Evolutionary conservation across 768 basidiomycete genomes (phyloP).

Genomic region (Pluteus cervinus): DNA sequence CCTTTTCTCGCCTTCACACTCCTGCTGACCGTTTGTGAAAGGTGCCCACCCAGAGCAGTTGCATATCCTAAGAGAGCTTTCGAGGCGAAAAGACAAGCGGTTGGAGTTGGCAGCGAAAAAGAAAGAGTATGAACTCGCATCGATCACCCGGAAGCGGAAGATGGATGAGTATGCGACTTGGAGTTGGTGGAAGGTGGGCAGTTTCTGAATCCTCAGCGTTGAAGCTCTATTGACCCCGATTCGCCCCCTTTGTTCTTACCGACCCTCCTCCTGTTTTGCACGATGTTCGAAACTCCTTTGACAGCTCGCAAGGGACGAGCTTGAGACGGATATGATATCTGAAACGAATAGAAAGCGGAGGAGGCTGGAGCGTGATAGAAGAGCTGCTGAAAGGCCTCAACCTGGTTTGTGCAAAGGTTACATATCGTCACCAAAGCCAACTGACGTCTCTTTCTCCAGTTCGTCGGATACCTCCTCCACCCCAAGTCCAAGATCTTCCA

Average conservation of each 20-base stretch:
- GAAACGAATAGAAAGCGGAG: slow-evolving; percentile 85
- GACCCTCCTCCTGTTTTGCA: no score
- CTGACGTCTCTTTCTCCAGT: slow-evolving; percentile 19
- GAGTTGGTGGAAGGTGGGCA: slow-evolving; percentile 85
- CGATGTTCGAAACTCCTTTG: slow-evolving; percentile 1
- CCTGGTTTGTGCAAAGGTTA: slow-evolving; percentile 44
- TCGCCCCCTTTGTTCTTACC: no score
- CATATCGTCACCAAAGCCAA: not conserved
- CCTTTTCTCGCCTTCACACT: slow-evolving; percentile 3
- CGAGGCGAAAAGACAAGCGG: slow-evolving; percentile 73
- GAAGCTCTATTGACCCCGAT: not conserved
- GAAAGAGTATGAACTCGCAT: slow-evolving; percentile 60
- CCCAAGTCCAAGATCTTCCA: slow-evolving; percentile 37
- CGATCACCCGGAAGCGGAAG: slow-evolving; percentile 54
- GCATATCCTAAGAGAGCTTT: slow-evolving; percentile 74
- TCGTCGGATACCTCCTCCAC: slow-evolving; percentile 55
- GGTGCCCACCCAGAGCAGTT: slow-evolving; percentile 84
- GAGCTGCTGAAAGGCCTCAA: slow-evolving; percentile 69
- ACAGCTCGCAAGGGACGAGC: slow-evolving; percentile 68
- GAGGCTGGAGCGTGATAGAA: slow-evolving; percentile 78
- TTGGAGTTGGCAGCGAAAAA: slow-evolving; percentile 75
- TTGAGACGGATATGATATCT: slow-evolving; percentile 85
- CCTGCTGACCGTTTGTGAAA: slow-evolving; percentile 21
- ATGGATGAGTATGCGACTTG: slow-evolving; percentile 75
- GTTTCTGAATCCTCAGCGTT: slow-evolving; percentile 6